Base-by-base conservation (phyloP, 1,284 basidiomycete species). In the Sanghuangporus baumii region DNA sequence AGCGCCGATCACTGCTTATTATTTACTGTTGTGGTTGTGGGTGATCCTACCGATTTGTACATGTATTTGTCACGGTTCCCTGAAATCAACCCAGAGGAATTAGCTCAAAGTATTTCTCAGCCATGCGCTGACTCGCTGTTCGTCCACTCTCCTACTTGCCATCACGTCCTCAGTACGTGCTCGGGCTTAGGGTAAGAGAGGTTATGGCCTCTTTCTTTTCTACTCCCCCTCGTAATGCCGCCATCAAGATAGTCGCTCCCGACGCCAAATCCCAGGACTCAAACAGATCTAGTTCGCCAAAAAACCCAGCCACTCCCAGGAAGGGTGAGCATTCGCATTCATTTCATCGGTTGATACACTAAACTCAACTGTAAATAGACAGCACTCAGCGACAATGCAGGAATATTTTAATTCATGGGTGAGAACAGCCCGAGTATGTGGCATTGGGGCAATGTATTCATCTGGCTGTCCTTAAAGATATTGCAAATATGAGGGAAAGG, bases 361-460 rank as follows among this genome's bases (percentile, higher is more conserved):
- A 3, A 31, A 3, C 26, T 46, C 43, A 46, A 16, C 16, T 14
- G 16, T 18, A 16, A 8, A 8, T 20, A 88, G 88, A 89, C 74
- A 78, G 82, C 59, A 79, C 84, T 34, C 88, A 89, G 72, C 83
- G 89, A 55, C 87, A 93, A 71, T 95, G 93, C 76, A 85, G 89
- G 72, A 94, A 94, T 79, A 86, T 93, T 61, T 78, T 91, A 73
- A 94, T 95, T 68, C 90, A 94, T 71, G 93, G 93, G 92, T 93
- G 72, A 66, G 81, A 73, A 6, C 16, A 43, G 6, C 16, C 6
- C 11, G 9, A 18, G 38, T n/a, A 48, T 43, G 2, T 16, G 47
- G 20, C 11, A 36, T 37, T 41, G 6, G 37, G 4, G n/a, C 38
- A 41, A 37, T 43, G 41, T 16, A 16, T 54, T 36, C 20, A 38